Percentiles rank a stretch among this genome's conserved stretches.
phyloP scores from a whole-genome alignment of 2,329 filamentous ascomycete species.

The Aureobasidium uvarum region DNA sequence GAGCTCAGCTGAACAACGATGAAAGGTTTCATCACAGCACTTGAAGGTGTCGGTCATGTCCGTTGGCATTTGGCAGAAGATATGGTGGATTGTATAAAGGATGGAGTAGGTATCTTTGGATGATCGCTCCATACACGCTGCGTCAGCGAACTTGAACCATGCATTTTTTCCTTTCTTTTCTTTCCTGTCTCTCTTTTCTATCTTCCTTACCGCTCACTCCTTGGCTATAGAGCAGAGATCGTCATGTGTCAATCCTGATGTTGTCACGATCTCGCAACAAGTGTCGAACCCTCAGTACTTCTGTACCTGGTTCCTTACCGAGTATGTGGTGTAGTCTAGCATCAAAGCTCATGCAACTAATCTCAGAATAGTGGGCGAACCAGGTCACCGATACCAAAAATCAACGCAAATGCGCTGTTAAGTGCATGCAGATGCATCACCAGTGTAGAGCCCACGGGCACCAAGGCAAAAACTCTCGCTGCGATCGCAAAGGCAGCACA shows the following conservation, averaged over 20 bases:
- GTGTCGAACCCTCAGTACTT: neutral
- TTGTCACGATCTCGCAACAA: neutral
- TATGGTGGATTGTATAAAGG: neutral
- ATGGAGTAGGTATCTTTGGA: neutral
- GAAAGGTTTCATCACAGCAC: neutral
- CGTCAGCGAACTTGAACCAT: neutral
- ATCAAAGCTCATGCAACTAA: neutral
- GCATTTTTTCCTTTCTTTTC: neutral
- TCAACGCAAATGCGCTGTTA: neutral
- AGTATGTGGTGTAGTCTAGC: neutral
- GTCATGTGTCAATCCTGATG: neutral
- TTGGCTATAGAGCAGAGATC: neutral
- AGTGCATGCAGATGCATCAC: neutral
- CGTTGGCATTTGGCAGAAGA: neutral
- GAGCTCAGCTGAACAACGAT: neutral
- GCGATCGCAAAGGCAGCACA: constrained; percentile 1
- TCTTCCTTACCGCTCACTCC: neutral
- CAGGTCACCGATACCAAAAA: neutral
- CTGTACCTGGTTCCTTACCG: neutral
- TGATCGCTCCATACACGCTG: no score
- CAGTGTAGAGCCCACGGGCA: neutral
- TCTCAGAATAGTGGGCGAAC: neutral
- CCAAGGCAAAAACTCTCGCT: neutral
- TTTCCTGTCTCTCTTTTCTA: neutral
- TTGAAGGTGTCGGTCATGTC: neutral